Evolutionary conservation across 208 protist species (phyloP).

Genomic region (Blechomonas ayalai): DNA sequence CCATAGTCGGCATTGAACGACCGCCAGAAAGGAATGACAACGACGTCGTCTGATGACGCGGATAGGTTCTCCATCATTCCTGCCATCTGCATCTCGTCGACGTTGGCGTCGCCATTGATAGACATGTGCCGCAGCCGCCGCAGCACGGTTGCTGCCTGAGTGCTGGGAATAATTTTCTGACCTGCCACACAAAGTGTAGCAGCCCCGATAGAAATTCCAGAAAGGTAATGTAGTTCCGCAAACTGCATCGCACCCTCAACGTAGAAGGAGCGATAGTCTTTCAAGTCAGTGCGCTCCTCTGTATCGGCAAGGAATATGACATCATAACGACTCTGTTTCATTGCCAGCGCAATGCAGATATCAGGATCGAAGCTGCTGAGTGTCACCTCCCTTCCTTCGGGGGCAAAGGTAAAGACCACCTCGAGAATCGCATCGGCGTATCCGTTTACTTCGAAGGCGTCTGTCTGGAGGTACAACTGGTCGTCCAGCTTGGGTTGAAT

Average conservation of each 20-base stretch:
- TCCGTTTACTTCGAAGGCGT: constrained; percentile 75
- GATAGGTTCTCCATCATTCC: too few species aligned
- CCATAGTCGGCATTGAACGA: constrained; percentile 33
- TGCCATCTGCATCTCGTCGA: too few species aligned
- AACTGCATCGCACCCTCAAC: constrained; percentile 71
- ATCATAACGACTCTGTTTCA: constrained; percentile 76
- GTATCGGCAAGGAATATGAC: constrained; percentile 76
- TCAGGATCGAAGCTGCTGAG: constrained; percentile 82
- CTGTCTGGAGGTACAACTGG: constrained; percentile 64
- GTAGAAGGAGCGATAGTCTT: constrained; percentile 75
- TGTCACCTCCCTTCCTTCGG: constrained; percentile 45
- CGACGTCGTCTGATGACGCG: too few species aligned
- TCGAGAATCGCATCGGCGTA: constrained; percentile 67
- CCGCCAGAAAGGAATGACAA: too few species aligned
- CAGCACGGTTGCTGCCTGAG: background rate
- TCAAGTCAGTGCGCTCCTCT: constrained; percentile 53
- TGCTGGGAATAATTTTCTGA: constrained; percentile 9
- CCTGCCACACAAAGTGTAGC: constrained; percentile 24
- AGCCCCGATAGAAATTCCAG: constrained; percentile 63
- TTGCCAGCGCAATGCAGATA: constrained; percentile 51
- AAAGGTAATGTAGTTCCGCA: constrained; percentile 45
- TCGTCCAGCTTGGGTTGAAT: constrained; percentile 59
- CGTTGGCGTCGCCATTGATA: background rate
- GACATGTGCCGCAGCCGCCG: background rate
- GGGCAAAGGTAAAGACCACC: constrained; percentile 49